These are phyloP conservation scores for Tolypocladium nubicola DNA, from an alignment of 2,329 filamentous ascomycete genomes.

Conservation along the genomic window DNA sequence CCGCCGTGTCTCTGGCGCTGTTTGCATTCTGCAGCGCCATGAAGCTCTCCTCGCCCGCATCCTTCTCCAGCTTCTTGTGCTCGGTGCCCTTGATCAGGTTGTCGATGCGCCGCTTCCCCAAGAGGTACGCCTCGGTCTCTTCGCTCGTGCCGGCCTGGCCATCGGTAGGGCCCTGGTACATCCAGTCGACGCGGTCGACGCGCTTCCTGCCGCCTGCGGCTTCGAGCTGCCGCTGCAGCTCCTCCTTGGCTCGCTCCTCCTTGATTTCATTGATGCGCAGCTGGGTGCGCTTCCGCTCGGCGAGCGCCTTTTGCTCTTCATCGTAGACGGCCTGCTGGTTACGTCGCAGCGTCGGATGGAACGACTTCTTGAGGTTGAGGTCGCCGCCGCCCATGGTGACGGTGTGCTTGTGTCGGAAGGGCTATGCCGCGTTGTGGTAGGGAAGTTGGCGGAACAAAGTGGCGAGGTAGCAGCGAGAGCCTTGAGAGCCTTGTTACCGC, in stretches of 20 bases:
- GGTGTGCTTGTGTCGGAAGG: constrained; percentile 1
- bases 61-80: constrained; percentile 70
- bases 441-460: neutral
- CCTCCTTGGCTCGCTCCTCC: constrained; percentile 85
- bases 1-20: constrained; percentile 65
- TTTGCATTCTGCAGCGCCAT: constrained; percentile 59
- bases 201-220: constrained; percentile 74
- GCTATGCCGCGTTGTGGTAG: neutral
- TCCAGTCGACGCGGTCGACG: constrained; percentile 86
- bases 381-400: constrained; percentile 82
- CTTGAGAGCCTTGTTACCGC: neutral
- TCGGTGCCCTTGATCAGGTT: constrained; percentile 69
- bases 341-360: constrained; percentile 81
- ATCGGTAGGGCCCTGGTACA: constrained; percentile 82
- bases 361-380: constrained; percentile 91
- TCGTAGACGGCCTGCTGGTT: constrained; percentile 89
- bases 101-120: constrained; percentile 90
- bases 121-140: constrained; percentile 85
- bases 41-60: constrained; percentile 48
- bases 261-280: constrained; percentile 87
- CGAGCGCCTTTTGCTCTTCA: constrained; percentile 83
- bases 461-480: neutral
- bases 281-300: constrained; percentile 89
- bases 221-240: constrained; percentile 83
- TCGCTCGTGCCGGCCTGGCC: constrained; percentile 69